Evolutionary conservation across 2,329 filamentous ascomycete genomes (phyloP).

Genomic region (Akanthomyces muscarius): DNA sequence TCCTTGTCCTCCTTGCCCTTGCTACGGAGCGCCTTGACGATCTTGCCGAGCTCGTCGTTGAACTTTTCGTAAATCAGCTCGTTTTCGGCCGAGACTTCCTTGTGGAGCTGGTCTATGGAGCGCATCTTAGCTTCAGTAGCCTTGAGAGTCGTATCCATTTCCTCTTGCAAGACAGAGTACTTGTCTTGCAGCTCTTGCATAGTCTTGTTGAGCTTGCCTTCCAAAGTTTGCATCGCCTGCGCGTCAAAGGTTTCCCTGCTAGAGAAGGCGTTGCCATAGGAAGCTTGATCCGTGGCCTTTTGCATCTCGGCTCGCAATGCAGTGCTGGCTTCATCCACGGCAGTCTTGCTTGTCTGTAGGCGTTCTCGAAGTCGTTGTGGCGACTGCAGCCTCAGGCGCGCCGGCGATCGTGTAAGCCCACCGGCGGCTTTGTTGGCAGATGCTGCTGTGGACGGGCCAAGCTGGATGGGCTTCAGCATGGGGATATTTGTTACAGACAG

Average conservation of each 20-base stretch:
- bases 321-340: constrained; percentile 63
- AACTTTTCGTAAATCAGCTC: constrained; percentile 89
- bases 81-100: constrained; percentile 84
- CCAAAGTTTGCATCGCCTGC: constrained; percentile 59
- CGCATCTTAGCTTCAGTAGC: constrained; percentile 74
- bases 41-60: constrained; percentile 83
- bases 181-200: constrained; percentile 57
- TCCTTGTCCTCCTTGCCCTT: constrained; percentile 74
- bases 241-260: constrained; percentile 29
- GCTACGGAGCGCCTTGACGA: constrained; percentile 69
- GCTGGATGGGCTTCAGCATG: constrained; percentile 42
- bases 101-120: constrained; percentile 83
- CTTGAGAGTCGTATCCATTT: constrained; percentile 67
- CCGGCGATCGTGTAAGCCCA: constrained; percentile 24
- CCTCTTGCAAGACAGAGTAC: constrained; percentile 61
- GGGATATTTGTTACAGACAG: constrained; percentile 54
- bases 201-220: constrained; percentile 59
- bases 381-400: constrained; percentile 64
- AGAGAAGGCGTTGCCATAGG: constrained; percentile 36
- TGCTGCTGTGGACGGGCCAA: constrained; percentile 26
- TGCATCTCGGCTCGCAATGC: constrained; percentile 9
- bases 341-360: constrained; percentile 74
- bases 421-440: constrained; percentile 21
- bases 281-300: background rate
- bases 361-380: constrained; percentile 78